A percentile compares a stretch with the other conserved stretches of the same genome.
Conservation (phyloP, 1,284 basidiomycete genomes). For the Sporisorium scitamineum region DNA sequence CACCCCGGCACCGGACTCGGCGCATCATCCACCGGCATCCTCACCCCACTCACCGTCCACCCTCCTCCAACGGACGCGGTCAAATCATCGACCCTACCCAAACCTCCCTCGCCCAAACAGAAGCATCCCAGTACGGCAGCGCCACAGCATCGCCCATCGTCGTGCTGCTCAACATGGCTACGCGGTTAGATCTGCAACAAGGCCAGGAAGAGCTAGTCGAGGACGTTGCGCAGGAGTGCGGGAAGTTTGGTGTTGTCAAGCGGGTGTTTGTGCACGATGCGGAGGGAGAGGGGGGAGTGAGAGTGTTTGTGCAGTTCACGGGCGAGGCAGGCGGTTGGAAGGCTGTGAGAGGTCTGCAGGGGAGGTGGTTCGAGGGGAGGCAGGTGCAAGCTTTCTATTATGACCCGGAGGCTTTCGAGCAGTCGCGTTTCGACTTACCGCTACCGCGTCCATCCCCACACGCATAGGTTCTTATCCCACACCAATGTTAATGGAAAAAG, state of each 20-base stretch:
- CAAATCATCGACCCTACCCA: conserved; percentile 9
- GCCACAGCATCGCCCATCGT: conserved; percentile 15
- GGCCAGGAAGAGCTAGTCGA: conserved; percentile 12
- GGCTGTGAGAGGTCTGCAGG: conserved; percentile 52
- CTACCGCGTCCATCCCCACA: not conserved
- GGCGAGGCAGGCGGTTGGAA: conserved; percentile 58
- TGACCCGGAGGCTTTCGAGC: not conserved
- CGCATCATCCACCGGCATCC: conserved; percentile 58
- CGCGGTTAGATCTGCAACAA: not conserved
- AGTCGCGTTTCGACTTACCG: not conserved
- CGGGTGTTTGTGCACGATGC: conserved; percentile 34
- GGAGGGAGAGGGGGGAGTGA: conserved; percentile 26
- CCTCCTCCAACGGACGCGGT: not conserved
- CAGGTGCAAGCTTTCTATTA: conserved; percentile 29
- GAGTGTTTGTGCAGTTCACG: conserved; percentile 60
- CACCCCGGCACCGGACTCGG: conserved; percentile 60
- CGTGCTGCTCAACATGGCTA: conserved; percentile 34
- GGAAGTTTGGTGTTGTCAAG: conserved; percentile 56
- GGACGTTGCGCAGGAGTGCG: conserved; percentile 44
- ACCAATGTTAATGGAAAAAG: not conserved
- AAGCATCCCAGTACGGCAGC: conserved; percentile 21
- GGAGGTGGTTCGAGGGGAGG: conserved; percentile 38
- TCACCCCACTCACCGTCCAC: conserved; percentile 38
- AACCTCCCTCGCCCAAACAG: not conserved
- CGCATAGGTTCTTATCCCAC: not conserved